Base-by-base conservation (phyloP, 495 filamentous ascomycete species). In the Daldinia loculata region DNA sequence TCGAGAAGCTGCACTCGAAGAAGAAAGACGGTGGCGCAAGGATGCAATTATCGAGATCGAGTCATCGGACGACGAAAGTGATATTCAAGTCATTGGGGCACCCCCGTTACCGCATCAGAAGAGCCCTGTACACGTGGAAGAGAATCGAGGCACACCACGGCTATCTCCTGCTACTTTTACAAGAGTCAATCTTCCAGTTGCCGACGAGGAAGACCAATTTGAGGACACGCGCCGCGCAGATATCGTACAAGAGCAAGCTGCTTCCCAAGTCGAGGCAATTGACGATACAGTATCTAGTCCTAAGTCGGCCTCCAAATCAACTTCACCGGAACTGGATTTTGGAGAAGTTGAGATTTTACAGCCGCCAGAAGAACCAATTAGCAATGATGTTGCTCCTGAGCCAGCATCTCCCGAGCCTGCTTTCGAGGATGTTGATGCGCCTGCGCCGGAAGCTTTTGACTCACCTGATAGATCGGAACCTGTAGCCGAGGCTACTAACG, bases 11-110 rank as follows among this genome's bases (percentile, higher is more conserved):
- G 85, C 84, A 34, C 75, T 81, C 62, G 83, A 84, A 58, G 84
- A 85, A 63, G 80, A 83, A 66, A 76, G 77, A 8, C 70, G 60
- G 48, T 61, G 66, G 43, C 73, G 69, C 9, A 69, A 79, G 56
- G 77, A 80, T 9, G 74, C 70, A 0, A 71, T 82, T 24, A 76
- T 84, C 39, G 75, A 83, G 56, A 84, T 84, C 22, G 77, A 80
- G 32, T 84, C 83, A 9, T 84, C 82, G 1, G 77, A 77, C 27
- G 77, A 83, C 39, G 83, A 84, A 29, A 84, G 83, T 59, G 87
- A 88, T 78, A 71, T 88, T 15, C 82, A 90, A 60, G 84, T 90
- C 48, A 72, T 87, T 26, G 88, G 90, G 34, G 75, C 77, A 9
- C 80, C 80, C 26, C 76, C 76, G 19, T 66, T 61, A 39, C 22